phyloP scores from a whole-genome alignment of 306 rosid genomes.

The Hippophae gyantsensis region DNA sequence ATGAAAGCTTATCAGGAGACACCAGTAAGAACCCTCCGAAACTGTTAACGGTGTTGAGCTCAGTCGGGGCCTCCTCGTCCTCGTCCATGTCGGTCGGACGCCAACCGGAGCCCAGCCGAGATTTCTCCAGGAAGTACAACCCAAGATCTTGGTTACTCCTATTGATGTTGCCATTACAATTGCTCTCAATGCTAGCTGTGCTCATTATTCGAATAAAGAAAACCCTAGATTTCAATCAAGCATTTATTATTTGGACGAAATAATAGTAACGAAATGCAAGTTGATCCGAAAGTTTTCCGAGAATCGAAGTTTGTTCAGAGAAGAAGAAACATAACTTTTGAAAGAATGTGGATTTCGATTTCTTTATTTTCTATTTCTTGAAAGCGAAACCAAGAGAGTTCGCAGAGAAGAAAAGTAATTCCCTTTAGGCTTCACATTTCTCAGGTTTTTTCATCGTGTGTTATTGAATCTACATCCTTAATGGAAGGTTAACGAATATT shows the following conservation, averaged over 20 bases:
- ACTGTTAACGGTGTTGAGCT: constrained; percentile 85
- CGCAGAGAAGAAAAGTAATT: neutral
- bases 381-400: neutral
- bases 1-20: constrained; percentile 73
- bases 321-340: neutral
- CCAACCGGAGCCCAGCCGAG: constrained; percentile 33
- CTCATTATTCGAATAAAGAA: constrained; percentile 26
- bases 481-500: too few species aligned
- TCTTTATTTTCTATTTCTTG: neutral
- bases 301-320: neutral
- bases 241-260: constrained; percentile 7
- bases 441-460: too few species aligned
- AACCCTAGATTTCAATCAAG: constrained; percentile 34
- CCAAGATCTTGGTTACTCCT: constrained; percentile 40
- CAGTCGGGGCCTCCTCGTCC: constrained; percentile 67
- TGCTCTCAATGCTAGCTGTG: constrained; percentile 18
- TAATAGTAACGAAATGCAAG: neutral
- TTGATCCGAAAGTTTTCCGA: neutral
- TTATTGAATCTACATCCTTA: too few species aligned
- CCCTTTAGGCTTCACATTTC: neutral
- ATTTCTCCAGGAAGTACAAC: constrained; percentile 47
- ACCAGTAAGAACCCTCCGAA: constrained; percentile 85
- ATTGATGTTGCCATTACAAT: constrained; percentile 15
- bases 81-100: constrained; percentile 36
- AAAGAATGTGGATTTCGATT: neutral